phyloP scores from a whole-genome alignment of 2,329 filamentous ascomycete species.

The Aspergillus fumigatiaffinis region DNA sequence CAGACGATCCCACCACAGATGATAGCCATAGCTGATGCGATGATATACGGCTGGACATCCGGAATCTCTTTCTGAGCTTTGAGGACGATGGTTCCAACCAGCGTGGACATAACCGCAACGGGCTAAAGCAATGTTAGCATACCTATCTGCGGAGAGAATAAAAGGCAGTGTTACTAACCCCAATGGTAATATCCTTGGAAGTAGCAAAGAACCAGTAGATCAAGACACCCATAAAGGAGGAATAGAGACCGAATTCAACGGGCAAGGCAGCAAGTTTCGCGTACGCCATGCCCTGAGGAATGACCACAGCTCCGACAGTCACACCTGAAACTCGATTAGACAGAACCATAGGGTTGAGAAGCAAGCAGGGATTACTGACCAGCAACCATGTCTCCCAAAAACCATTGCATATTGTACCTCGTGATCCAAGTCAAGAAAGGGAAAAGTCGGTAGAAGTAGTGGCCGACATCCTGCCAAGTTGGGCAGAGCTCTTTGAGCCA shows the following conservation, averaged over 20 bases:
- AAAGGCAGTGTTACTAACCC: conserved; percentile 52
- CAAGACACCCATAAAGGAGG: conserved; percentile 91
- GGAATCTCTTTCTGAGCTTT: conserved; percentile 58
- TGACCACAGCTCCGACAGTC: conserved; percentile 73
- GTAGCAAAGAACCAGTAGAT: conserved; percentile 98
- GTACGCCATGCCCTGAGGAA: conserved; percentile 98
- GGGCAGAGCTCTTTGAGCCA: conserved; percentile 67
- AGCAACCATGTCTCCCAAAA: conserved; percentile 82
- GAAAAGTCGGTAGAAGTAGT: conserved; percentile 71
- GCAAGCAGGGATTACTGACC: conserved; percentile 50
- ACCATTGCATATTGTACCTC: conserved; percentile 86
- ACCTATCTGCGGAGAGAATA: conserved; percentile 1
- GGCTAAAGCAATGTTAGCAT: conserved; percentile 52
- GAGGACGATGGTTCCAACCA: conserved; percentile 76
- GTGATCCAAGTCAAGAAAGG: conserved; percentile 87
- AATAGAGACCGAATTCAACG: conserved; percentile 82
- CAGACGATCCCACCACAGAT: conserved; percentile 74
- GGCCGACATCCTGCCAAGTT: conserved; percentile 46
- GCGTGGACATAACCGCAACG: conserved; percentile 90
- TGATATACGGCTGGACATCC: conserved; percentile 54
- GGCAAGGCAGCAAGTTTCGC: conserved; percentile 76
- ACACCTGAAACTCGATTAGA: conserved; percentile 47
- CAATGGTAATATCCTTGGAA: conserved; percentile 97
- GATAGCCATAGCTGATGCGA: conserved; percentile 75
- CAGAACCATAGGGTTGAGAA: background rate